Evolutionary conservation across 2,329 filamentous ascomycete species (phyloP).

Genomic region (Aschersonia sp.): DNA sequence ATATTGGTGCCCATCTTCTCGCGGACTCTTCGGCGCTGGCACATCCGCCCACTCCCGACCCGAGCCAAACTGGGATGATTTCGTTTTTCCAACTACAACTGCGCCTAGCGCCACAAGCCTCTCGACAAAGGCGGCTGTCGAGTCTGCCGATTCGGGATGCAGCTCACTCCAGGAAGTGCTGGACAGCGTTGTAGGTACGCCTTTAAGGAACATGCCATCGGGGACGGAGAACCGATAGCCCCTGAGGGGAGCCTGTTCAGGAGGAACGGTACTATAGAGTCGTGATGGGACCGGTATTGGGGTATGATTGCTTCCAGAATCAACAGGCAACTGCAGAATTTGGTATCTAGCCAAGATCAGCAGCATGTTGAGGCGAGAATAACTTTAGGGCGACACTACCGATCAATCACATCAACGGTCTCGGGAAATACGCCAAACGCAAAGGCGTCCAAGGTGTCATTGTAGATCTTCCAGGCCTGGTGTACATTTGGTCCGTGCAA

Average conservation of each 20-base stretch:
- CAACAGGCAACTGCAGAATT: constrained; percentile 1
- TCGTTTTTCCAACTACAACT: constrained; percentile 37
- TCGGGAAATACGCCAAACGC: constrained; percentile 21
- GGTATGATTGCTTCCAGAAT: constrained; percentile 5
- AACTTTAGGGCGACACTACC: not conserved
- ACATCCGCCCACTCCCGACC: constrained; percentile 26
- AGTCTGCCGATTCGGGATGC: constrained; percentile 25
- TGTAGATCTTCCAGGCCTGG: constrained; percentile 26
- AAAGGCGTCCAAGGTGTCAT: constrained; percentile 21
- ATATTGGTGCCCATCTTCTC: constrained; percentile 31
- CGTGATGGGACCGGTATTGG: constrained; percentile 23
- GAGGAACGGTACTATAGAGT: constrained; percentile 16
- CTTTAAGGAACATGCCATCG: constrained; percentile 22
- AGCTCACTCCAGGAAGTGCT: constrained; percentile 43
- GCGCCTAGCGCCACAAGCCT: constrained; percentile 46
- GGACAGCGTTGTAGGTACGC: constrained; percentile 39
- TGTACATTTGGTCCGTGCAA: constrained; percentile 24
- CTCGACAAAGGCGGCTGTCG: constrained; percentile 35
- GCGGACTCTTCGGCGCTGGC: constrained; percentile 26
- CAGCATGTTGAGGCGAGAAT: not conserved
- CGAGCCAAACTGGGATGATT: constrained; percentile 30
- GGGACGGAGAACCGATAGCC: constrained; percentile 21
- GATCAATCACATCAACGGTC: constrained; percentile 4
- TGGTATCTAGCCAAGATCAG: constrained; percentile 6
- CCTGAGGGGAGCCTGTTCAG: constrained; percentile 17